Base-by-base conservation (phyloP, 768 basidiomycete species). In the Boletellus sp. region DNA sequence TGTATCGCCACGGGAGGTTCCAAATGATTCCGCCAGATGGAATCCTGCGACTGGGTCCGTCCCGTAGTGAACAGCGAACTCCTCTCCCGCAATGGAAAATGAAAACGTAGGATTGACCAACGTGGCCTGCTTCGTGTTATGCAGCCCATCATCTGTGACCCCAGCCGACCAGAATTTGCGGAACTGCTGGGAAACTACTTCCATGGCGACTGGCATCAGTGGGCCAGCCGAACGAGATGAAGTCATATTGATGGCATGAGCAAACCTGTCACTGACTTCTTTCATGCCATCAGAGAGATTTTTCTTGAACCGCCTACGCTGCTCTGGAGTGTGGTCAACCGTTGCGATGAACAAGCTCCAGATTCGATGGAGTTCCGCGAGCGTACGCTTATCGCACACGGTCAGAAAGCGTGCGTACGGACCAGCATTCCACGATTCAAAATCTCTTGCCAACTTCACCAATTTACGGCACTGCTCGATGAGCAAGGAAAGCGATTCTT, bases 51-150 rank as follows among this genome's bases (percentile, higher is more conserved):
- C 45, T 11, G 67, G 62, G 44, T 68, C 69, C 8, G 47, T 53
- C 16, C 59, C 69, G 41, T 65, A 70, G 34, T 67, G 69, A 3
- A 67, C 56, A 17, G 60, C 41, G 8, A 64, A 66, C 41, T 50
- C 40, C 0, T 67, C 58, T 16, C 58, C 50, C 2, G 55, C 44
- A 13, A 38, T 12, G 19, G 67, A 69, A 24, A 63, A 68, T 1
- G 52, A 56, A 11, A 68, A 69, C 10, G 67, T 70, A 1, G 66
- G 67, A 17, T 70, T 68, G 38, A 64, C 51, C 38, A 45, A 33
- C 16, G 56, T 56, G 17, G 60, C 48, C 12, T 33, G 48, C 2
- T 53, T 55, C 3, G 36, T 52, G 23, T 28, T 41, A 43, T 51
- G 59, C 11, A 55, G 6, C 7, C 61, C 60, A 35, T 63, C 66